Evolutionary conservation across 192 early-diverging fungal genomes (phyloP).

Genomic region (Pilobolus umbonatus): DNA sequence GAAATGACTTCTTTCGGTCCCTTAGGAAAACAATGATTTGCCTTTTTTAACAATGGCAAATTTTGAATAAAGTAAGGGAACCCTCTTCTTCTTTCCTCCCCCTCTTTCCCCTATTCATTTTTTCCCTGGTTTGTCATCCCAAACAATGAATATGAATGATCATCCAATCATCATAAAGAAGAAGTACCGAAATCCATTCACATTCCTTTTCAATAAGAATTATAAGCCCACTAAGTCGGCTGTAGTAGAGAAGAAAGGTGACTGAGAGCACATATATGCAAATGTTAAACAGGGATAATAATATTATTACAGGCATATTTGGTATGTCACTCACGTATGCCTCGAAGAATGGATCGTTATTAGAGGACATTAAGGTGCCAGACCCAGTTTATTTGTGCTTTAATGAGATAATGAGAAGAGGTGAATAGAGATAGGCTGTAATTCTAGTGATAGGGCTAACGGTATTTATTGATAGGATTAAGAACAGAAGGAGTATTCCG

Average conservation of each 20-base stretch:
- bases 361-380: conserved; percentile 26
- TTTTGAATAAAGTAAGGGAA: background rate
- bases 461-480: conserved; percentile 12
- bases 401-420: conserved; percentile 22
- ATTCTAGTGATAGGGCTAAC: background rate
- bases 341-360: conserved; percentile 8
- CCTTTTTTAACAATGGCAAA: background rate
- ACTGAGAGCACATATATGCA: background rate
- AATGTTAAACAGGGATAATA: background rate
- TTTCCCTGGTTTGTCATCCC: background rate
- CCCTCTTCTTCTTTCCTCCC: background rate
- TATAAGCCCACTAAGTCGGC: background rate
- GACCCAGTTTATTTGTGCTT: conserved; percentile 29
- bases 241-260: background rate
- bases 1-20: background rate
- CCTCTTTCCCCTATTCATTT: background rate
- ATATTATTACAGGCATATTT: conserved; percentile 8
- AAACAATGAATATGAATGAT: background rate
- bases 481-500: conserved; percentile 30
- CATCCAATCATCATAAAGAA: background rate
- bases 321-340: conserved; percentile 15
- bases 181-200: conserved; percentile 2
- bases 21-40: background rate
- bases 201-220: background rate
- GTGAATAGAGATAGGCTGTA: background rate